A percentile compares a stretch with the other conserved stretches of the same genome.
phyloP scores from a whole-genome alignment of 352 stramenopile species.

The Thraustotheca clavata region DNA sequence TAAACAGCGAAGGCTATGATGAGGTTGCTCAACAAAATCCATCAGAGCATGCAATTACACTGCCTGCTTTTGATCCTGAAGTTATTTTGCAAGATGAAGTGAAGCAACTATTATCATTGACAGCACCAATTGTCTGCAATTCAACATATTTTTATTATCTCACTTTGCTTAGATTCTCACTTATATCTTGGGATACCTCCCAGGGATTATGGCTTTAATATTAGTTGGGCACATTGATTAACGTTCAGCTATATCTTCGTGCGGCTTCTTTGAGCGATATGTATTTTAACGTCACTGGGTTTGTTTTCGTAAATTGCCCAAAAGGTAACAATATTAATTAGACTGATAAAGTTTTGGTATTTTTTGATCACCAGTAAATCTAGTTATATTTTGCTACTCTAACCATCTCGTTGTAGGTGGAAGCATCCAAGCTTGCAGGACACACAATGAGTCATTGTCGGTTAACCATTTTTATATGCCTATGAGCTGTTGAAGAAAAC shows the following conservation, averaged over 20 bases:
- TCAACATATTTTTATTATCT: background rate
- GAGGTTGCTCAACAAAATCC: background rate
- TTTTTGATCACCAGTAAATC: background rate
- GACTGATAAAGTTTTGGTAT: background rate
- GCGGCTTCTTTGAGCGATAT: slow-evolving; percentile 50
- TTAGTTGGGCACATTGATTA: slow-evolving; percentile 47
- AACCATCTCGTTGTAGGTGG: background rate
- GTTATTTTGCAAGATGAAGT: background rate
- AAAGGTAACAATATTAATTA: background rate
- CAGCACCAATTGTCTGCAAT: background rate
- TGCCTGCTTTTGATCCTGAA: background rate
- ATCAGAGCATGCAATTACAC: background rate
- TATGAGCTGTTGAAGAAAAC: slow-evolving; percentile 75
- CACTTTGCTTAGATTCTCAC: background rate
- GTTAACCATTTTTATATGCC: slow-evolving; percentile 55
- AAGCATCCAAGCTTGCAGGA: slow-evolving; percentile 42
- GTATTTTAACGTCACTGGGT: slow-evolving; percentile 16
- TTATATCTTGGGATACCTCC: slow-evolving; percentile 33
- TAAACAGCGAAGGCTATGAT: no score
- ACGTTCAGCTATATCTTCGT: slow-evolving; percentile 43
- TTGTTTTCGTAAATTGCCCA: background rate
- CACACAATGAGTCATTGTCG: slow-evolving; percentile 47
- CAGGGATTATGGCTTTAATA: slow-evolving; percentile 47
- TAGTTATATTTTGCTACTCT: background rate
- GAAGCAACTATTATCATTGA: background rate